These are phyloP conservation scores for Globomyces sp. DNA, from an alignment of 371 early-diverging fungal species.

Conservation along the genomic window DNA sequence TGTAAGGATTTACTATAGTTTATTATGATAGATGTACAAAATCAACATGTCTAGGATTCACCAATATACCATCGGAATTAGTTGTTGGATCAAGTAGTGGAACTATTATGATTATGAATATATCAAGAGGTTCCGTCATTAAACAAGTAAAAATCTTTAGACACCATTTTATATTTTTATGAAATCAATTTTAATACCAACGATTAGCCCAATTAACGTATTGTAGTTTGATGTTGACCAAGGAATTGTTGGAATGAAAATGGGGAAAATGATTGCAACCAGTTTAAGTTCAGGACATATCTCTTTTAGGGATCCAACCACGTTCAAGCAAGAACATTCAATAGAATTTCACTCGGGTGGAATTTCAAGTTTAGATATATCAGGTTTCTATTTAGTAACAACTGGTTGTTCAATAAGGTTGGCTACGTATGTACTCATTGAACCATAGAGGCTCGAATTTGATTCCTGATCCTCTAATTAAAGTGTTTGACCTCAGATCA, in stretches of 20 bases:
- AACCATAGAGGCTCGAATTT: slow-evolving; percentile 21
- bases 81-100: slow-evolving; percentile 65
- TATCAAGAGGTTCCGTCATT: slow-evolving; percentile 63
- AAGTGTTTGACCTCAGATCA: slow-evolving; percentile 81
- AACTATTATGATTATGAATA: slow-evolving; percentile 64
- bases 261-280: slow-evolving; percentile 53
- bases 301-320: slow-evolving; percentile 66
- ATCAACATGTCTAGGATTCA: neutral
- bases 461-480: slow-evolving; percentile 67
- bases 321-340: slow-evolving; percentile 65
- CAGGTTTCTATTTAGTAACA: slow-evolving; percentile 69
- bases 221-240: slow-evolving; percentile 46
- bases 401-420: slow-evolving; percentile 71
- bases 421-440: neutral
- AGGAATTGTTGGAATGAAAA: slow-evolving; percentile 68
- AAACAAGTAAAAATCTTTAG: slow-evolving; percentile 44
- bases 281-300: slow-evolving; percentile 56
- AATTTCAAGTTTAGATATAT: slow-evolving; percentile 71
- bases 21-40: slow-evolving; percentile 36
- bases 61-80: slow-evolving; percentile 37
- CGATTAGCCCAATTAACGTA: too few relatives aligned
- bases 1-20: neutral
- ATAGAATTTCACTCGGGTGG: slow-evolving; percentile 76
- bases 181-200: too few relatives aligned
- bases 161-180: too few relatives aligned